These are phyloP conservation scores for Pestalotiopsis sp. DNA, from an alignment of 2,329 filamentous ascomycete species.

Conservation along the genomic window DNA sequence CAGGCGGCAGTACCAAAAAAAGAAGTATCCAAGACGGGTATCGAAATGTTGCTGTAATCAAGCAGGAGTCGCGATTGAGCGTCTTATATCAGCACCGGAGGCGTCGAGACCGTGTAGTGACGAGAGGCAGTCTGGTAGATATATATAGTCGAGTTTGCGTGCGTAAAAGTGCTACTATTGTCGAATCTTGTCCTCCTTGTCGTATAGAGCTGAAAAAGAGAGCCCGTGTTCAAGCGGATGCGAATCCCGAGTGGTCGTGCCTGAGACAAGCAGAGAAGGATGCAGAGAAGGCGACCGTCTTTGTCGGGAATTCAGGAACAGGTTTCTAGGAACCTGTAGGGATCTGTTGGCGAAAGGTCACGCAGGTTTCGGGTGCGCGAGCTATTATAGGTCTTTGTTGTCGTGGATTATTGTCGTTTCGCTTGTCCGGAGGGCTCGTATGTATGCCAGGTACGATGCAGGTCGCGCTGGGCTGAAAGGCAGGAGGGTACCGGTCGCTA, in stretches of 20 bases:
- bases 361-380: slow-evolving; percentile 16
- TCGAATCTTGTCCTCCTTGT: neutral
- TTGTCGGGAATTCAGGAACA: slow-evolving; percentile 1
- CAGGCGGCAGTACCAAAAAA: slow-evolving; percentile 16
- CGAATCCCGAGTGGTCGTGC: slow-evolving; percentile 9
- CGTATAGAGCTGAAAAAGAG: slow-evolving; percentile 9
- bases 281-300: slow-evolving; percentile 11
- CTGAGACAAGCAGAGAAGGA: slow-evolving; percentile 15
- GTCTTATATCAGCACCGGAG: slow-evolving; percentile 34
- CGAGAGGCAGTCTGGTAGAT: slow-evolving; percentile 25
- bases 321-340: neutral
- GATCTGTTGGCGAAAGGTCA: slow-evolving; percentile 15
- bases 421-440: slow-evolving; percentile 9
- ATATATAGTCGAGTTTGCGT: slow-evolving; percentile 28
- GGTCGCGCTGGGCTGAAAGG: slow-evolving; percentile 13
- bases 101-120: slow-evolving; percentile 24
- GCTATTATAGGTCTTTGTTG: slow-evolving; percentile 16
- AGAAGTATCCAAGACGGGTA: neutral
- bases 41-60: neutral
- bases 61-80: slow-evolving; percentile 30
- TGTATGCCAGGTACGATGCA: slow-evolving; percentile 18
- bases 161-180: neutral
- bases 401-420: slow-evolving; percentile 17
- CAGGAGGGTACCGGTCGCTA: slow-evolving; percentile 14
- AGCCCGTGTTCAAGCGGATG: slow-evolving; percentile 11